Base-by-base conservation (phyloP, 176 grass and related monocot species). In the Cocos nucifera region DNA sequence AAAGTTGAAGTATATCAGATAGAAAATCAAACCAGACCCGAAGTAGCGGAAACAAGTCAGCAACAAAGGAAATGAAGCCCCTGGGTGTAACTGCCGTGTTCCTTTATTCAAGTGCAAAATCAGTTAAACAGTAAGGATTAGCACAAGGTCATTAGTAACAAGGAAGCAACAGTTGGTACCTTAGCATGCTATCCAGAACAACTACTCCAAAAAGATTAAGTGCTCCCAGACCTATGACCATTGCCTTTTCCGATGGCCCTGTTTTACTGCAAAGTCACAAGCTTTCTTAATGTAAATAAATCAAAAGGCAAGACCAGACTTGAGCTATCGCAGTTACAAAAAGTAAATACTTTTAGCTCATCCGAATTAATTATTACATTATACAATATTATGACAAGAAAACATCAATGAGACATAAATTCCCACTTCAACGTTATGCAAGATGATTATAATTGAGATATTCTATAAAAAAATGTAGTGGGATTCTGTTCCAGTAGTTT, bases 161-260 rank as follows among this genome's bases (percentile, higher is more conserved):
- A n/a, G 30, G 51, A 22, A 81, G 16, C 35, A 64, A 67, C 22
- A 56, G 21, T 73, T 72, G 66, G 14, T 98, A 98, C 93, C 83
- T 85, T 75, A 98, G 60, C 64, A 98, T 81, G 84, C 75, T 87
- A 48, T 87, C 81, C 8, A 98, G 81, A 80, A 91, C 76, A 56
- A 98, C 61, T 28, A 98, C 84, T 64, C 93, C 93, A 44, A 98
- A 98, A 73, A 98, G 73, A 77, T 98, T 98, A 52, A 98, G 70
- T 78, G 84, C 84, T 74, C 93, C 93, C 78, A 98, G 85, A 73
- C 73, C 93, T 74, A 80, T 79, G 75, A 91, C 93, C 93, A 98
- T 71, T 76, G 84, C 93, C 80, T 61, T 90, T 72, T 92, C 81
- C 25, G 81, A 67, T 69, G 76, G 79, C 82, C 64, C 85, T 68